Evolutionary conservation across 1,139 yeast species (phyloP).

Genomic region (Wickerhamomyces sp.): DNA sequence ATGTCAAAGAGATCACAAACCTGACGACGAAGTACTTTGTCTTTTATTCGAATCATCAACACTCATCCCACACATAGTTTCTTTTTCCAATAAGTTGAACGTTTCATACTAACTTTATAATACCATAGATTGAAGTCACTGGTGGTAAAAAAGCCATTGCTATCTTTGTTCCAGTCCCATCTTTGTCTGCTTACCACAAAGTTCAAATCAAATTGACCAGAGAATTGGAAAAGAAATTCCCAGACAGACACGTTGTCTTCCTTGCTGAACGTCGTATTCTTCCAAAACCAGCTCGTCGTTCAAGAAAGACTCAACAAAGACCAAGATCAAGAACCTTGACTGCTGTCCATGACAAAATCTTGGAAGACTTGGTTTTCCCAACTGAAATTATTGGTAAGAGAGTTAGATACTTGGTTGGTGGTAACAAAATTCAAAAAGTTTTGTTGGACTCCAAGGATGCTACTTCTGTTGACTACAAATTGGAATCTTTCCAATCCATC

Average conservation of each 20-base stretch:
- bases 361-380: slow-evolving; percentile 99
- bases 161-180: slow-evolving; percentile 97
- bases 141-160: slow-evolving; percentile 99
- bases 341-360: slow-evolving; percentile 97
- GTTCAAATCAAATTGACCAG: slow-evolving; percentile 97
- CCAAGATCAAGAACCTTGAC: slow-evolving; percentile 99
- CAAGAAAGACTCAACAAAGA: slow-evolving; percentile 96
- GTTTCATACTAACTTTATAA: slow-evolving; percentile 12
- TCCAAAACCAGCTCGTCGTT: slow-evolving; percentile 90
- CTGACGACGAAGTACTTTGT: too few relatives aligned
- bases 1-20: too few relatives aligned
- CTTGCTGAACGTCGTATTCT: slow-evolving; percentile 99
- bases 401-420: slow-evolving; percentile 98
- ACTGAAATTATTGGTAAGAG: slow-evolving; percentile 99
- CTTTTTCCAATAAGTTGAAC: too few relatives aligned
- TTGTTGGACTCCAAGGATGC: slow-evolving; percentile 98
- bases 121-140: slow-evolving; percentile 70
- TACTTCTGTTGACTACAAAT: slow-evolving; percentile 96
- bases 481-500: slow-evolving; percentile 98
- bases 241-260: slow-evolving; percentile 99
- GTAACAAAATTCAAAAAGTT: slow-evolving; percentile 97
- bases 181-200: slow-evolving; percentile 91
- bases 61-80: too few relatives aligned
- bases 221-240: slow-evolving; percentile 99
- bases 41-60: too few relatives aligned